Evolutionary conservation across 1,139 yeast genomes (phyloP), one percentile per base, ranked within the genome.

Genomic region (Tardiomyces depauwii): DNA sequence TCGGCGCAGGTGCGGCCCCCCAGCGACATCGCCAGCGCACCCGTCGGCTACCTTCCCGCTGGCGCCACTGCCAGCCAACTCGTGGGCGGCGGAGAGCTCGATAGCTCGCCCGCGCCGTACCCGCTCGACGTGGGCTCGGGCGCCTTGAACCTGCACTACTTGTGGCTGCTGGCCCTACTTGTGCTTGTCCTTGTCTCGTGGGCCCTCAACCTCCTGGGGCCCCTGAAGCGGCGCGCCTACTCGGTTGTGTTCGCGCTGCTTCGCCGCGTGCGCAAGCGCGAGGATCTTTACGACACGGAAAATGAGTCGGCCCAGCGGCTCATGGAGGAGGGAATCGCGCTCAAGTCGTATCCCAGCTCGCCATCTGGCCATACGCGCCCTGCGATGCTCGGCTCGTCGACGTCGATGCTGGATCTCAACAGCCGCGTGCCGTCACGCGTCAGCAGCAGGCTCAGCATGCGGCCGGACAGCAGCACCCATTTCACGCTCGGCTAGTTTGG

Each of bases 1-100:
- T 64, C 73, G 11, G 58, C 63, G 38, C 64, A 63, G 63, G 51
- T 65, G 56, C 51, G 55, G 2, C 45, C 44, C 16, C 43, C 53
- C 16, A 55, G 57, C 54, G 10, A 27, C 23, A 36, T 21, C 40
- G 14, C 12, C 43, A 28, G 33, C 47, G 19, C 60, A 63, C 11
- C 11, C 16, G 0, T 80, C 67, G 57, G 72, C 57, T 51, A 76
- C n/a, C 70, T 77, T 3, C 39, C 39, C 5, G 18, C 39, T 14
- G 39, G 36, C 16, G 36, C 16, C 11, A 30, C 36, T 5, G 41
- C 45, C 14, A 45, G 47, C 25, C 42, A 39, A 2, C 49, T 49
- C 21, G 27, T 46, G 2, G 36, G 27, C 9, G 55, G 55, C 7
- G 55, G 55, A 25, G 55, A 49, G 30, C 39, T 43, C 7, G 38